These are phyloP conservation scores for Sporisorium reilianum DNA, from an alignment of 1,284 basidiomycete genomes.

Conservation along the genomic window DNA sequence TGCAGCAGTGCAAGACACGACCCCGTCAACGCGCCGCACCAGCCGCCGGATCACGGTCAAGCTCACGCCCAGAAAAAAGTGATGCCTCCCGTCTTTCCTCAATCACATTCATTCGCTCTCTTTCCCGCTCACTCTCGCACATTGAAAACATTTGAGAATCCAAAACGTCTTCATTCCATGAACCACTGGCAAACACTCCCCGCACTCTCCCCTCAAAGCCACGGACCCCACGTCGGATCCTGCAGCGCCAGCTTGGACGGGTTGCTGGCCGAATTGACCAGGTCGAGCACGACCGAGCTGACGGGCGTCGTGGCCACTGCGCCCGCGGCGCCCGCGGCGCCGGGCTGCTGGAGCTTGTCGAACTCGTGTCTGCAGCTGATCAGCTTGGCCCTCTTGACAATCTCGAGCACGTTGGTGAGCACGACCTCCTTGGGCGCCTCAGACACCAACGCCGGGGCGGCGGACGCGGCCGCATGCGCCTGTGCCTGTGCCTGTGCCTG, in stretches of 20 bases:
- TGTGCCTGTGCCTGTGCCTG: slow-evolving; percentile 36
- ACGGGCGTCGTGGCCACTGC: slow-evolving; percentile 33
- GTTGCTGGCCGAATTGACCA: slow-evolving; percentile 78
- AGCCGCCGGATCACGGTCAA: slow-evolving; percentile 28
- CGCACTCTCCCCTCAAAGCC: slow-evolving; percentile 31
- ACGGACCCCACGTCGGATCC: slow-evolving; percentile 50
- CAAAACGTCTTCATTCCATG: not conserved
- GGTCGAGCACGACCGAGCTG: slow-evolving; percentile 83
- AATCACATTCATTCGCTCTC: not conserved
- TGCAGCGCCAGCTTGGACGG: slow-evolving; percentile 74
- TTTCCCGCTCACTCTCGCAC: not conserved
- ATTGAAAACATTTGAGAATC: not conserved
- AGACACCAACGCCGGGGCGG: slow-evolving; percentile 14
- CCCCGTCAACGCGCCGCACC: slow-evolving; percentile 5
- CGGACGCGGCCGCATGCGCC: slow-evolving; percentile 3
- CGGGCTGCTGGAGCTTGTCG: slow-evolving; percentile 72
- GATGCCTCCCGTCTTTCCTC: not conserved
- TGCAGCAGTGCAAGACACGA: not conserved
- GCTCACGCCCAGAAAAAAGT: slow-evolving; percentile 14
- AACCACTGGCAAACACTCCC: not conserved
- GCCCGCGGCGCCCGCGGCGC: not conserved
- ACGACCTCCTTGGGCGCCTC: slow-evolving; percentile 77
- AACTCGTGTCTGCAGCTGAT: slow-evolving; percentile 86
- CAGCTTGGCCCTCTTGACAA: slow-evolving; percentile 86
- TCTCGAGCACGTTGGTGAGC: slow-evolving; percentile 79